These are phyloP conservation scores for Cornus controversa DNA, from an alignment of 148 eudicot genomes.

Conservation along the genomic window DNA sequence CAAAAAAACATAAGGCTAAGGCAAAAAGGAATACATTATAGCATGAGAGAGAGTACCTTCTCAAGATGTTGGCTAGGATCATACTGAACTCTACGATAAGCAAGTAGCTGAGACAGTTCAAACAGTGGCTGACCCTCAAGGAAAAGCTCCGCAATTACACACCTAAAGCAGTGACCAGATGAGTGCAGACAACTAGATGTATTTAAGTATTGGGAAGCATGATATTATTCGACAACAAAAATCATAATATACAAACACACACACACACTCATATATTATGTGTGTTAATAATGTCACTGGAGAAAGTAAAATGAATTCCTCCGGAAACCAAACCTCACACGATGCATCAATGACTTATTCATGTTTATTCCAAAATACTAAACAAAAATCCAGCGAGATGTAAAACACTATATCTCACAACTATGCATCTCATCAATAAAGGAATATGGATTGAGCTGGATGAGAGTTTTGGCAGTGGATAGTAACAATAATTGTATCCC, in stretches of 20 bases:
- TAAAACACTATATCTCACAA: too few species aligned
- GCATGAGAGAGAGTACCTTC: slow-evolving; percentile 49
- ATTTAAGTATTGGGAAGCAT: too few species aligned
- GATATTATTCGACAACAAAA: neutral
- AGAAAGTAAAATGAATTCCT: neutral
- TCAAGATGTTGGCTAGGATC: slow-evolving; percentile 96
- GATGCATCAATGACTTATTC: neutral
- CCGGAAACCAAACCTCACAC: neutral
- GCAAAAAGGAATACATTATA: neutral
- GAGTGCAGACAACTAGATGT: neutral
- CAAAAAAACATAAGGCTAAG: neutral
- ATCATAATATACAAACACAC: neutral
- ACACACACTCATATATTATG: neutral
- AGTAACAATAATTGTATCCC: neutral
- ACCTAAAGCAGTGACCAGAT: slow-evolving; percentile 43
- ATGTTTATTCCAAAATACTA: neutral
- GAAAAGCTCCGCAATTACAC: slow-evolving; percentile 97
- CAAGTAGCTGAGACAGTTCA: slow-evolving; percentile 92
- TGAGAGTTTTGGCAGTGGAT: too few species aligned
- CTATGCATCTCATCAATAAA: neutral
- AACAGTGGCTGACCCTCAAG: slow-evolving; percentile 94
- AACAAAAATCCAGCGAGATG: too few species aligned
- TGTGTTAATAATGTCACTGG: neutral
- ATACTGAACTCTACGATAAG: slow-evolving; percentile 92
- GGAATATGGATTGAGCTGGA: slow-evolving; percentile 6